phyloP scores from a whole-genome alignment of 495 filamentous ascomycete species.

The Aspergillus kassunensis region DNA sequence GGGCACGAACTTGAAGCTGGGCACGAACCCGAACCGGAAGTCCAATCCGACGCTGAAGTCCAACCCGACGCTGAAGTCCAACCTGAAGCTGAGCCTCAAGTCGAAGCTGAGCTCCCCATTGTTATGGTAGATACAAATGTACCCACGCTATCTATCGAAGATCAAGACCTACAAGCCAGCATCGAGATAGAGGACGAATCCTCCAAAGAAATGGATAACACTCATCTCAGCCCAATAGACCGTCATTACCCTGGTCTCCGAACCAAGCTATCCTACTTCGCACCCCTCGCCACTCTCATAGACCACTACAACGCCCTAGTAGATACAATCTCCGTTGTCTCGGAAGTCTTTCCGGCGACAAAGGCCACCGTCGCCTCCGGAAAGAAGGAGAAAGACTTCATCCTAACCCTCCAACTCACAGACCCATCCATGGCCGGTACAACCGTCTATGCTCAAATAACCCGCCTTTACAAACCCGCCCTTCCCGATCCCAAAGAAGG shows the following conservation, averaged over 20 bases:
- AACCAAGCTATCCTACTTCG: slow-evolving; percentile 62
- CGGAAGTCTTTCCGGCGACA: slow-evolving; percentile 49
- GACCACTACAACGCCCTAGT: slow-evolving; percentile 51
- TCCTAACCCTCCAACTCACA: slow-evolving; percentile 63
- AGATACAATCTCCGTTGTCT: slow-evolving; percentile 66
- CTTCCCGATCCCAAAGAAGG: slow-evolving; percentile 67
- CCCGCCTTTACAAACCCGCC: slow-evolving; percentile 66
- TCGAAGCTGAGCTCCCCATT: neutral
- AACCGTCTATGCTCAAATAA: slow-evolving; percentile 57
- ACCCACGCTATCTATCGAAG: slow-evolving; percentile 1
- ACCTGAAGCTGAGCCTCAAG: too few relatives aligned
- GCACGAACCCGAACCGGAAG: too few relatives aligned
- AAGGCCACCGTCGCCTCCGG: slow-evolving; percentile 63
- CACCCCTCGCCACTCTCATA: slow-evolving; percentile 60
- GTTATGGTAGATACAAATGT: neutral
- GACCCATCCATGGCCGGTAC: slow-evolving; percentile 55
- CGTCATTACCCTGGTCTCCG: slow-evolving; percentile 50
- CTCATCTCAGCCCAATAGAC: slow-evolving; percentile 21
- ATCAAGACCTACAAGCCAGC: slow-evolving; percentile 17
- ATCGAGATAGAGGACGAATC: slow-evolving; percentile 11
- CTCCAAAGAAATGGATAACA: slow-evolving; percentile 3
- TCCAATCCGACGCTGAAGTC: too few relatives aligned
- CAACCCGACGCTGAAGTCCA: too few relatives aligned
- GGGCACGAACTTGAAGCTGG: too few relatives aligned
- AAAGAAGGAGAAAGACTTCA: slow-evolving; percentile 65